phyloP scores from a whole-genome alignment of 257 asterid species.

The Fraxinus excelsior region DNA sequence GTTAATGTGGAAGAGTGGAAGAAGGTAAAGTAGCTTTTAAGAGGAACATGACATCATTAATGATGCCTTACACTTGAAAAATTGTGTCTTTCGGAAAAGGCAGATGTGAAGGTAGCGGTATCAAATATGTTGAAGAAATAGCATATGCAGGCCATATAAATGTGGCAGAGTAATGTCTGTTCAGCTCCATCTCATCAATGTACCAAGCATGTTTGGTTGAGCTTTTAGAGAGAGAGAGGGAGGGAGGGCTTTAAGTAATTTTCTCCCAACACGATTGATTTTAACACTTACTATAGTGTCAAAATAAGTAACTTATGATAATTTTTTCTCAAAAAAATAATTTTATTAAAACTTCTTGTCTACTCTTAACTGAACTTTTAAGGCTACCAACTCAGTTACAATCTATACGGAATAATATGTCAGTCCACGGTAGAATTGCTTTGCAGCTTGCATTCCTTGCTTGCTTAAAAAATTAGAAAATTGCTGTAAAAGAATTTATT shows the following conservation, averaged over 20 bases:
- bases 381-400: background rate
- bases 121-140: background rate
- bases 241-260: too few species aligned
- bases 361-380: background rate
- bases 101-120: background rate
- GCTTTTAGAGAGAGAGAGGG: background rate
- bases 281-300: background rate
- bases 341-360: too few species aligned
- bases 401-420: background rate
- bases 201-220: background rate
- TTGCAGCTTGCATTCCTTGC: background rate
- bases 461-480: conserved; percentile 5
- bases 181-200: background rate
- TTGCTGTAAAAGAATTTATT: background rate
- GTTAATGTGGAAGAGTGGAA: background rate
- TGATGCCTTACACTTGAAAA: background rate
- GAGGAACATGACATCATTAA: background rate
- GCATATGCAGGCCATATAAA: background rate
- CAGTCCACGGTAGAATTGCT: background rate
- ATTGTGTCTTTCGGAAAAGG: background rate
- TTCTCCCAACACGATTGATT: background rate
- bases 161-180: background rate
- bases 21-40: background rate
- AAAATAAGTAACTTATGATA: background rate
- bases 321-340: too few species aligned